Base-by-base conservation (phyloP, 495 filamentous ascomycete species). In the Alectoria sarmentosa region DNA sequence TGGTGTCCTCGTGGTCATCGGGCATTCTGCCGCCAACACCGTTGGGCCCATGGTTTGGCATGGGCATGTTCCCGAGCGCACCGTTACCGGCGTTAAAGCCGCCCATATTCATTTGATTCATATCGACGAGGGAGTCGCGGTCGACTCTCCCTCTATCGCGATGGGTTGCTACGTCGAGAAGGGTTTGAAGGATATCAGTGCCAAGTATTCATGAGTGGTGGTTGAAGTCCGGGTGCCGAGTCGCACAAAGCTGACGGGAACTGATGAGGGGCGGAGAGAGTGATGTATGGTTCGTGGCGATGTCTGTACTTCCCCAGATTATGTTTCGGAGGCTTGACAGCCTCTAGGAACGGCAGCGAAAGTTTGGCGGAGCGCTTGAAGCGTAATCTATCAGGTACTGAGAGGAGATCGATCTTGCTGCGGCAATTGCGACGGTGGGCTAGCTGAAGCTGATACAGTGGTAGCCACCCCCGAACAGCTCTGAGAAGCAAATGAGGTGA, bases 31-130 rank as follows among this genome's bases (percentile, higher is more conserved):
- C 70, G 76, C 79, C 74, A 74, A 78, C 70, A 76, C 77, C 72
- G 73, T 77, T 69, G 9, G 78, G 80, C 70, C 84, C 84, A 71
- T 87, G 90, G 72, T 84, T 87, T 79, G 89, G 88, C 83, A 91
- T 88, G 19, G 84, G 84, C 72, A 88, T 84, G 62, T 85, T 81
- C 62, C 82, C 84, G 57, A 79, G 78, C 58, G 87, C 86, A 19
- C 85, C 83, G 65, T 83, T 86, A 62, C 84, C 86, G 70, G 81
- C 77, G 71, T 82, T 86, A 80, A 90, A 88, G 66, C 78, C 80
- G 65, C 77, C 77, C 78, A 88, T 84, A 72, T 86, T 87, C 73
- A 89, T 83, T 76, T 86, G 85, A 71, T 90, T 91, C 87, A 92
- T 93, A n/a, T 7, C 28, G 36, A 17, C 15, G 55, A 59, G 32